These are phyloP conservation scores for Daldinia sp. DNA, from an alignment of 2,329 filamentous ascomycete species.

Conservation along the genomic window DNA sequence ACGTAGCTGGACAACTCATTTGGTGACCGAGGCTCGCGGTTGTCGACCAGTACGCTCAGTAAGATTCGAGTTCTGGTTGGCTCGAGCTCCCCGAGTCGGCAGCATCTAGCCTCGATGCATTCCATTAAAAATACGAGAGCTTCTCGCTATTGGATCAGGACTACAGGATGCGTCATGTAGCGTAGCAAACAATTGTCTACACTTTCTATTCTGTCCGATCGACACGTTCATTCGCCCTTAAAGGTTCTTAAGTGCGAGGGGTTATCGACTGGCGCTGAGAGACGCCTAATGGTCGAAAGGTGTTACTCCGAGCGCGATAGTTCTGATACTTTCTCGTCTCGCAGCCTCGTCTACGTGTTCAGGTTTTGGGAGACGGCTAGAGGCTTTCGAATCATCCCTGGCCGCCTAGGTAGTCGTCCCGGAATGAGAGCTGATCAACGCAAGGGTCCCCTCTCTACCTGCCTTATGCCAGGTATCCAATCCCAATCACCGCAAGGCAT, in stretches of 20 bases:
- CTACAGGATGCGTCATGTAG: slow-evolving; percentile 31
- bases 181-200: slow-evolving; percentile 37
- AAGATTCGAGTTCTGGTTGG: slow-evolving; percentile 21
- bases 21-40: slow-evolving; percentile 26
- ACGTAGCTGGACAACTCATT: slow-evolving; percentile 28
- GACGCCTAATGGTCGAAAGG: no score
- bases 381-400: not conserved
- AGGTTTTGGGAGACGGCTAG: not conserved
- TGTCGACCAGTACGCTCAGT: slow-evolving; percentile 2
- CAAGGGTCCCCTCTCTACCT: not conserved
- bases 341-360: not conserved
- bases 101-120: slow-evolving; percentile 39
- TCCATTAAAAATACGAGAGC: slow-evolving; percentile 23
- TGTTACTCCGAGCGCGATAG: not conserved
- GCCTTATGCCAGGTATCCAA: not conserved
- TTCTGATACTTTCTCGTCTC: not conserved
- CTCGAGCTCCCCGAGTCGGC: slow-evolving; percentile 28
- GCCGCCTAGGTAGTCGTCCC: not conserved
- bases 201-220: slow-evolving; percentile 3
- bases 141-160: slow-evolving; percentile 24
- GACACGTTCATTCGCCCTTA: slow-evolving; percentile 6
- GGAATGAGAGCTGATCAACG: not conserved
- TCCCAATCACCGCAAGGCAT: not conserved
- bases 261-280: no score
- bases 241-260: not conserved